Evolutionary conservation across 75 land plant genomes (phyloP).

Genomic region (Cunninghamia lanceolata): DNA sequence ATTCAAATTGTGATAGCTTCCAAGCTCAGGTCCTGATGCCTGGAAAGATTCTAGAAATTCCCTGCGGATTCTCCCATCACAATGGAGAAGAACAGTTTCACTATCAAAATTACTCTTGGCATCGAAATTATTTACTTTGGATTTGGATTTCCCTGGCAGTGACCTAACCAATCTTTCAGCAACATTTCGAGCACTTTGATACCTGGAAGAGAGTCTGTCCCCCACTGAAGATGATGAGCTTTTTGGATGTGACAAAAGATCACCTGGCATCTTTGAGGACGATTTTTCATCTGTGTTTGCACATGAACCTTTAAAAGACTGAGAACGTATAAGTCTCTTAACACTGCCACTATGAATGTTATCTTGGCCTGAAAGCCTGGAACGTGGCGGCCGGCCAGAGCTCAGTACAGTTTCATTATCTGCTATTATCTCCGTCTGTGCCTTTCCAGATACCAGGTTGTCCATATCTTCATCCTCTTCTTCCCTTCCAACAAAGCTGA

Average conservation of each 20-base stretch:
- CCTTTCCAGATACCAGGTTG: neutral
- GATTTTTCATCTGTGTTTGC: neutral
- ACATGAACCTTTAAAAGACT: conserved; percentile 1
- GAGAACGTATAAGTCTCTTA: neutral
- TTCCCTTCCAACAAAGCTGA: neutral
- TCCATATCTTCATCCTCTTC: neutral
- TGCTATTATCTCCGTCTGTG: neutral
- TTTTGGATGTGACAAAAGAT: neutral
- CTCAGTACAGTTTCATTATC: neutral
- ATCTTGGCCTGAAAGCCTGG: neutral
- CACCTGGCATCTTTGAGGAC: neutral
- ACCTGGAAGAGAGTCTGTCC: conserved; percentile 6
- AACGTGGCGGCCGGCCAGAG: neutral
- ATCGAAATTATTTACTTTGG: neutral
- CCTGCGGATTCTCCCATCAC: conserved; percentile 11
- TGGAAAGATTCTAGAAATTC: conserved; percentile 9
- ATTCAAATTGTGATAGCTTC: neutral
- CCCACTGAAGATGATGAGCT: neutral
- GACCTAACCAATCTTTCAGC: conserved; percentile 6
- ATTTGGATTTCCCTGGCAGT: conserved; percentile 11
- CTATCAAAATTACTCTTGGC: neutral
- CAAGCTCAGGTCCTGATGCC: neutral
- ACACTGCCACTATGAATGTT: neutral
- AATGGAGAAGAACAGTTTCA: conserved; percentile 5
- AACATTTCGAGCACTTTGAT: conserved; percentile 12